These are phyloP conservation scores for Canavalia ensiformis DNA, from an alignment of 306 rosid genomes.

Conservation along the genomic window DNA sequence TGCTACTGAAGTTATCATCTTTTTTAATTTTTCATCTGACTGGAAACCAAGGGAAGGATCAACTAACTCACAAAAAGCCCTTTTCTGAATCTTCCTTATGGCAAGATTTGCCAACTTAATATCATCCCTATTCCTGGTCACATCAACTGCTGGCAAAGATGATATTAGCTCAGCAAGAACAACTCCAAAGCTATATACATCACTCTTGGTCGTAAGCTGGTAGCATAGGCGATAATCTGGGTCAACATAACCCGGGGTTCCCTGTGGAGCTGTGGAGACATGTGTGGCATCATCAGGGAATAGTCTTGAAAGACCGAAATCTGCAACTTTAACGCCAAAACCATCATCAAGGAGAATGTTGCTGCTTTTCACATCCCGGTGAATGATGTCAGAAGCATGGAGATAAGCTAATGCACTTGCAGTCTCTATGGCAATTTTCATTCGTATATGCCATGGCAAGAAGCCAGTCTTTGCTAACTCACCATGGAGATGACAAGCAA, in stretches of 20 bases:
- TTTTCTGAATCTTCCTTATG: conserved; percentile 39
- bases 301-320: conserved; percentile 69
- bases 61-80: conserved; percentile 26
- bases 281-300: too few relatives aligned
- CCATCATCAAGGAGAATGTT: conserved; percentile 70
- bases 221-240: conserved; percentile 70
- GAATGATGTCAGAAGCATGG: conserved; percentile 63
- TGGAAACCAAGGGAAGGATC: conserved; percentile 51
- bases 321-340: conserved; percentile 69
- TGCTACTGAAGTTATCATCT: conserved; percentile 36
- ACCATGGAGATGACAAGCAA: conserved; percentile 70
- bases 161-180: conserved; percentile 71
- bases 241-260: not conserved
- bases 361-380: conserved; percentile 65
- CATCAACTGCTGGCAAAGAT: conserved; percentile 71
- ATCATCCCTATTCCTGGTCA: conserved; percentile 51
- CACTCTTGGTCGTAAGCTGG: conserved; percentile 76
- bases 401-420: conserved; percentile 73
- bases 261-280: too few relatives aligned
- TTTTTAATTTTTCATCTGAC: conserved; percentile 25
- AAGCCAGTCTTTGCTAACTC: conserved; percentile 25
- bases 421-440: conserved; percentile 72
- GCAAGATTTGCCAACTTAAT: conserved; percentile 49
- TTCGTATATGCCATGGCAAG: conserved; percentile 59
- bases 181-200: conserved; percentile 75